Percentiles rank a stretch among this genome's conserved stretches.
Conservation (phyloP, 164 flowering plant genomes). For the Stephania cephalantha region DNA sequence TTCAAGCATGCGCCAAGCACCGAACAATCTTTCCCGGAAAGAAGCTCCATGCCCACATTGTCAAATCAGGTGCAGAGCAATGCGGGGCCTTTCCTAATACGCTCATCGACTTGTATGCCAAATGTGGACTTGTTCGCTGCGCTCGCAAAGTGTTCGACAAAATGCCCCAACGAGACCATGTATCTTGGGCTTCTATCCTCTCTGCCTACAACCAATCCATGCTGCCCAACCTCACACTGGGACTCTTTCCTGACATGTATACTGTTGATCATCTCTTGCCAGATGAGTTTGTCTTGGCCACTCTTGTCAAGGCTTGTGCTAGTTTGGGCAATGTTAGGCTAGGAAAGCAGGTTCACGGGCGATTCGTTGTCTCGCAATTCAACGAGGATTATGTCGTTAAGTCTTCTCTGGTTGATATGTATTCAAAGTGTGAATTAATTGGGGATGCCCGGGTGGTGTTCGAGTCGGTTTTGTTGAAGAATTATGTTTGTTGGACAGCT, state of each 20-base stretch:
- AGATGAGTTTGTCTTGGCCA: constrained; percentile 60
- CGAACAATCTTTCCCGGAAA: constrained; percentile 30
- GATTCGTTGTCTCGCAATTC: constrained; percentile 41
- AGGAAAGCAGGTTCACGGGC: constrained; percentile 71
- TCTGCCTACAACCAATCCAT: constrained; percentile 52
- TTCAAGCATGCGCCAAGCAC: constrained; percentile 35
- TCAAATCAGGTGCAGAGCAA: constrained; percentile 43
- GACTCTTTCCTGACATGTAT: constrained; percentile 36
- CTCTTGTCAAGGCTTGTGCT: constrained; percentile 57
- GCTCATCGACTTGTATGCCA: constrained; percentile 47
- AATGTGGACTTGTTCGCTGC: constrained; percentile 35
- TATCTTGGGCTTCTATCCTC: constrained; percentile 72
- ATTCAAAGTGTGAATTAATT: constrained; percentile 60
- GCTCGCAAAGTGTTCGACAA: constrained; percentile 66
- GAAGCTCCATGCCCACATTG: constrained; percentile 55
- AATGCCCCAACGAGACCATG: constrained; percentile 56
- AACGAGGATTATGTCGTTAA: constrained; percentile 59
- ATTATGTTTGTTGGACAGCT: constrained; percentile 59
- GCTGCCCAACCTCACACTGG: constrained; percentile 32
- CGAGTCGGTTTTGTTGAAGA: constrained; percentile 38
- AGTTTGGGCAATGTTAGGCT: constrained; percentile 25
- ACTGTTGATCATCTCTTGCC: constrained; percentile 36
- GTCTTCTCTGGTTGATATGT: constrained; percentile 79
- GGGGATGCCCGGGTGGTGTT: constrained; percentile 48
- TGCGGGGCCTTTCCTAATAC: constrained; percentile 40